Conservation (phyloP, 495 filamentous ascomycete genomes). For the Aspergillus saccharolyticus region DNA sequence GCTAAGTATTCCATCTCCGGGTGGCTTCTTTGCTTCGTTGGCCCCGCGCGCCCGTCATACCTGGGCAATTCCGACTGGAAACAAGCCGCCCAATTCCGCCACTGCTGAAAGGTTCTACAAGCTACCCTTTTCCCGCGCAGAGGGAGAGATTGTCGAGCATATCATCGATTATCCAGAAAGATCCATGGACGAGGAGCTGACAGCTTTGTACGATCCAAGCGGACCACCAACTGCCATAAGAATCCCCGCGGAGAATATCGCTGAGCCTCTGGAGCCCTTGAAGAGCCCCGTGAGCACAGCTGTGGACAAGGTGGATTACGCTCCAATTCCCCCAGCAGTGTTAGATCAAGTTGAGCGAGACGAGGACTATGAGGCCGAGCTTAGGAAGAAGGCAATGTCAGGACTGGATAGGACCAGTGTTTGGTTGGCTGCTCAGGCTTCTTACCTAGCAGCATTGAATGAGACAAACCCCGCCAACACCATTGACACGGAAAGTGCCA, state of each 20-base stretch:
- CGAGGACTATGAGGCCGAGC: constrained; percentile 60
- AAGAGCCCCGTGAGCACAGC: constrained; percentile 27
- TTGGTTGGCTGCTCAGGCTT: constrained; percentile 76
- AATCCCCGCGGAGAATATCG: constrained; percentile 27
- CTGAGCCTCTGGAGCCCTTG: constrained; percentile 17
- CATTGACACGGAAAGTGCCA: constrained; percentile 29
- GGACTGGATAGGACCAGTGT: constrained; percentile 74
- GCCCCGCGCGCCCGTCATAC: constrained; percentile 66
- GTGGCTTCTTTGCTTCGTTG: constrained; percentile 84
- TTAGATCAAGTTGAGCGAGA: constrained; percentile 61
- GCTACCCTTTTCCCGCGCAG: constrained; percentile 58
- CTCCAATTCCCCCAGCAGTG: constrained; percentile 20
- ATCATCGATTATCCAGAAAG: constrained; percentile 57
- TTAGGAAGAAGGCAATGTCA: constrained; percentile 57
- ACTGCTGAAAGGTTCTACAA: constrained; percentile 83
- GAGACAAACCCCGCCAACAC: constrained; percentile 57
- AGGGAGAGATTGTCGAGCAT: constrained; percentile 57
- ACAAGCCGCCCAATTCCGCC: constrained; percentile 65
- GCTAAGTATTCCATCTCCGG: constrained; percentile 82
- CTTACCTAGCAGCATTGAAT: constrained; percentile 66
- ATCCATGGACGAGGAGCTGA: constrained; percentile 40
- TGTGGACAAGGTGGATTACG: constrained; percentile 29
- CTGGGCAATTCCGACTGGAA: constrained; percentile 53
- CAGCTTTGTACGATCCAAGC: constrained; percentile 43
- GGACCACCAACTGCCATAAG: constrained; percentile 64